Percentiles rank a stretch among this genome's conserved stretches.
Evolutionary conservation across 2,329 filamentous ascomycete genomes (phyloP).

Genomic region (Hypoxylon rubiginosum): DNA sequence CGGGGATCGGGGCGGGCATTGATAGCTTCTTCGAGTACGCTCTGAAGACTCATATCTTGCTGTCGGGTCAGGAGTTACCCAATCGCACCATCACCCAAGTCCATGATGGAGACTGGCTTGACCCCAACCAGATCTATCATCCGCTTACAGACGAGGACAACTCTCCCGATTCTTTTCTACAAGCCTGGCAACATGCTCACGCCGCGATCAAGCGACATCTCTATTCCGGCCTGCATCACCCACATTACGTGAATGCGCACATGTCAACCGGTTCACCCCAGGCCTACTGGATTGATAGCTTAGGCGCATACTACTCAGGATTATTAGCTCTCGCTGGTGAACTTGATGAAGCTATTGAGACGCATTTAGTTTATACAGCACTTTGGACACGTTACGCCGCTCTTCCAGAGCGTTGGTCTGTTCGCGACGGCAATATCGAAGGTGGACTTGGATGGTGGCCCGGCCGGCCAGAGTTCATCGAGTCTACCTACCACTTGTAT

Average conservation of each 20-base stretch:
- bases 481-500: slow-evolving; percentile 97
- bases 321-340: slow-evolving; percentile 88
- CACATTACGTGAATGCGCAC: slow-evolving; percentile 93
- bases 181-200: slow-evolving; percentile 88
- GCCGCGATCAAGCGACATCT: slow-evolving; percentile 90
- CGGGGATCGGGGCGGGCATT: slow-evolving; percentile 96
- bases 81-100: slow-evolving; percentile 63
- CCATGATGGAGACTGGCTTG: slow-evolving; percentile 62
- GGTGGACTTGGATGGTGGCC: slow-evolving; percentile 94
- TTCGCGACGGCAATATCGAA: slow-evolving; percentile 85
- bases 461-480: slow-evolving; percentile 94
- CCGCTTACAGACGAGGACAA: slow-evolving; percentile 75
- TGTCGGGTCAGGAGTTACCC: slow-evolving; percentile 78
- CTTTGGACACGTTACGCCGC: slow-evolving; percentile 96
- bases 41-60: slow-evolving; percentile 90
- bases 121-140: slow-evolving; percentile 73
- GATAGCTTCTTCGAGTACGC: slow-evolving; percentile 99
- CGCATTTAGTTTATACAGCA: slow-evolving; percentile 90
- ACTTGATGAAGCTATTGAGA: slow-evolving; percentile 89
- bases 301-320: slow-evolving; percentile 95
- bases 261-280: slow-evolving; percentile 87
- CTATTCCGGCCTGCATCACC: slow-evolving; percentile 87
- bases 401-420: slow-evolving; percentile 93
- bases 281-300: slow-evolving; percentile 94
- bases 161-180: slow-evolving; percentile 82